Conservation (phyloP, 2,329 filamentous ascomycete genomes). For the Ceratocystiopsis minuta region DNA sequence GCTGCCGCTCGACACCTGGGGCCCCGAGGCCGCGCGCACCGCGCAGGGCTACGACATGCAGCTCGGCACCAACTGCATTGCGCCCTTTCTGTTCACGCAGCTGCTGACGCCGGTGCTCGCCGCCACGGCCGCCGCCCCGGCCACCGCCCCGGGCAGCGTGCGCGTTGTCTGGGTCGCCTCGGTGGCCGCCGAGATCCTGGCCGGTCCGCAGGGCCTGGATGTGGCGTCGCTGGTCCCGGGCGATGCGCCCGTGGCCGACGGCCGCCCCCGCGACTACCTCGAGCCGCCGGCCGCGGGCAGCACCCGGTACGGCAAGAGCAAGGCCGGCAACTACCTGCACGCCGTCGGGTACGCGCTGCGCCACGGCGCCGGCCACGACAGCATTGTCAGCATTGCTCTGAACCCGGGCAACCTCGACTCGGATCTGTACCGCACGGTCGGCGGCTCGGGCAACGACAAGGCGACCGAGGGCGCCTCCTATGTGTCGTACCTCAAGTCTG, state of each 20-base stretch:
- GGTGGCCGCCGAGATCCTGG: conserved; percentile 4
- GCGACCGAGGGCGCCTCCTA: not conserved
- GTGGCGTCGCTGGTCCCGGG: not conserved
- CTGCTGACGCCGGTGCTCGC: conserved; percentile 11
- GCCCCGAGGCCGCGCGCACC: conserved; percentile 13
- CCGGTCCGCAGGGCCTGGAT: conserved; percentile 6
- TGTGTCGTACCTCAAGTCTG: too few species aligned
- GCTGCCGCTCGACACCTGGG: not conserved
- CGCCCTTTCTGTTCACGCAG: conserved; percentile 10
- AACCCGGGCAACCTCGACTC: conserved; percentile 14
- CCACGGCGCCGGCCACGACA: conserved; percentile 6
- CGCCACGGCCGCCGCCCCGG: conserved; percentile 6
- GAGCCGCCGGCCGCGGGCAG: not conserved
- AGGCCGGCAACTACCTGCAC: conserved; percentile 11
- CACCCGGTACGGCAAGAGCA: conserved; percentile 11
- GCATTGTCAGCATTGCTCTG: conserved; percentile 12
- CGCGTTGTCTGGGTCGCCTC: conserved; percentile 14
- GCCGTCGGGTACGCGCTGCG: conserved; percentile 11
- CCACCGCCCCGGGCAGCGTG: conserved; percentile 1
- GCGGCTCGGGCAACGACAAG: not conserved
- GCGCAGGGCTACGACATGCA: conserved; percentile 25
- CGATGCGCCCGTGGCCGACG: conserved; percentile 2
- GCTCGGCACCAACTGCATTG: conserved; percentile 10
- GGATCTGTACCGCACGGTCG: conserved; percentile 9
- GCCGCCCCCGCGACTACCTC: conserved; percentile 9